phyloP scores from a whole-genome alignment of 2,329 filamentous ascomycete genomes.

The Paecilomyces fulvus region DNA sequence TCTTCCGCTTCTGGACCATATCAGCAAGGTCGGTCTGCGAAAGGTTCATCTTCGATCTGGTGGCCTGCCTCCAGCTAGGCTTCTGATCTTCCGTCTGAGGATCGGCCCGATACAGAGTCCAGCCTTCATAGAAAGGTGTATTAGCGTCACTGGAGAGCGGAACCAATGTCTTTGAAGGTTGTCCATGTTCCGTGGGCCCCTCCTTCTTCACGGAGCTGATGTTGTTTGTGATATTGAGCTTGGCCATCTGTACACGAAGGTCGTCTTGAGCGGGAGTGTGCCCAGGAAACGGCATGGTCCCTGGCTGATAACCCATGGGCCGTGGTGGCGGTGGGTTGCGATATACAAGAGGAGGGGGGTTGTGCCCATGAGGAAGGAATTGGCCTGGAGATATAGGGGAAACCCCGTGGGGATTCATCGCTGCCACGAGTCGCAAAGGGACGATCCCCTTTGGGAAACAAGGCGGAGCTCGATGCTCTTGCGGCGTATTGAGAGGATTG shows the following conservation, averaged over 20 bases:
- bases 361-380: slow-evolving; percentile 9
- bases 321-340: slow-evolving; percentile 4
- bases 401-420: slow-evolving; percentile 12
- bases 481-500: not conserved
- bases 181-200: not conserved
- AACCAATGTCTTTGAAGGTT: slow-evolving; percentile 1
- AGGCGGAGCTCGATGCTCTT: not conserved
- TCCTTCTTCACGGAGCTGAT: slow-evolving; percentile 1
- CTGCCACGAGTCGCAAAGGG: slow-evolving; percentile 6
- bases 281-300: not conserved
- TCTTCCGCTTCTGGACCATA: slow-evolving; percentile 21
- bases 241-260: slow-evolving; percentile 10
- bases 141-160: slow-evolving; percentile 6
- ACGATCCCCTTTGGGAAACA: not conserved
- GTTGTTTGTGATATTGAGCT: slow-evolving; percentile 6
- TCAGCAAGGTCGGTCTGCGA: slow-evolving; percentile 22
- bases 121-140: slow-evolving; percentile 21
- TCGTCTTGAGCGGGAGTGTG: not conserved
- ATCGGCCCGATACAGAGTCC: slow-evolving; percentile 26
- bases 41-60: slow-evolving; percentile 21
- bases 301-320: slow-evolving; percentile 4
- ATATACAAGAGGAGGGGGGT: slow-evolving; percentile 7
- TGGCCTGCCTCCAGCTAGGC: slow-evolving; percentile 22
- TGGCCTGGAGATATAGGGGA: slow-evolving; percentile 8
- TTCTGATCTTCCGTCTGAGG: slow-evolving; percentile 17